phyloP scores from a whole-genome alignment of 2,329 filamentous ascomycete genomes.

The Fusarium sambucinum region DNA sequence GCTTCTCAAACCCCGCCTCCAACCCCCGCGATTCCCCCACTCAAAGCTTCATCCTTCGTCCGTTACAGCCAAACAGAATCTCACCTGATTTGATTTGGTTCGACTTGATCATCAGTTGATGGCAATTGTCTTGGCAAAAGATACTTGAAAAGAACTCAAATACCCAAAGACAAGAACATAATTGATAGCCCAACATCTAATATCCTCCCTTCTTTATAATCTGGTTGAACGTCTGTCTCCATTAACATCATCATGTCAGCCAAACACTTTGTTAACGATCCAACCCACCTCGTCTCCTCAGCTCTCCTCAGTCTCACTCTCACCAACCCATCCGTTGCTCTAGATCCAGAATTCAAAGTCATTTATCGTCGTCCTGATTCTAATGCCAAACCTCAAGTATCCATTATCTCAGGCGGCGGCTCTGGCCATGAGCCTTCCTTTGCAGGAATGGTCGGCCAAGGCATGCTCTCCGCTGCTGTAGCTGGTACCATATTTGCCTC shows the following conservation, averaged over 20 bases:
- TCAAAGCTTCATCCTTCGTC: conserved; percentile 15
- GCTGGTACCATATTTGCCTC: conserved; percentile 90
- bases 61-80: conserved; percentile 12
- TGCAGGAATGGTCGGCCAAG: conserved; percentile 84
- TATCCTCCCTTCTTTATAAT: conserved; percentile 1
- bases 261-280: conserved; percentile 93
- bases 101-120: conserved; percentile 9
- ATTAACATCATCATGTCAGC: conserved; percentile 58
- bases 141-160: conserved; percentile 3
- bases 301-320: conserved; percentile 82
- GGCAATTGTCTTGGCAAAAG: conserved; percentile 4
- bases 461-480: conserved; percentile 83
- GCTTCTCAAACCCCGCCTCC: conserved; percentile 19
- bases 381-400: conserved; percentile 71
- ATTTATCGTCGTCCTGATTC: conserved; percentile 75
- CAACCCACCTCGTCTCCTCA: conserved; percentile 79
- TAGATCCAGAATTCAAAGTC: conserved; percentile 85
- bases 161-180: neutral
- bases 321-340: conserved; percentile 85
- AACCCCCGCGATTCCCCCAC: conserved; percentile 35
- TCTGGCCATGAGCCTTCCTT: conserved; percentile 93
- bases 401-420: conserved; percentile 88
- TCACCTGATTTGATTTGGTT: conserved; percentile 7
- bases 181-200: neutral
- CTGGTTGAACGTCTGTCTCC: conserved; percentile 6